phyloP scores from a whole-genome alignment of 2,329 filamentous ascomycete species.

The Trichoderma atroviride region DNA sequence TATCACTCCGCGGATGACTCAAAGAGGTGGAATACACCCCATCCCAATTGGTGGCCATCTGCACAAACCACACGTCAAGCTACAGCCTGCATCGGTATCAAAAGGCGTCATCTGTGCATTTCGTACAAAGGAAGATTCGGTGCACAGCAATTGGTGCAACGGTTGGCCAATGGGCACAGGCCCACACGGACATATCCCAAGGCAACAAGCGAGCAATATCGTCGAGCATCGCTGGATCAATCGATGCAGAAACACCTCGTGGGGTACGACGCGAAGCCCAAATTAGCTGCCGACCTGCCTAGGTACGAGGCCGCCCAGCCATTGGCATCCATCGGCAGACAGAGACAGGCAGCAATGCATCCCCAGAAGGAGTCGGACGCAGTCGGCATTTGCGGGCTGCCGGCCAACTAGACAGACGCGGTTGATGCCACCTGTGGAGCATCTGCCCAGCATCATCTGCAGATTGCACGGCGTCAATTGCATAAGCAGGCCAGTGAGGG shows the following conservation, averaged over 20 bases:
- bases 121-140: neutral
- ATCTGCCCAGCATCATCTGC: constrained; percentile 10
- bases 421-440: constrained; percentile 24
- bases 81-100: neutral
- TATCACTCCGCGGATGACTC: neutral
- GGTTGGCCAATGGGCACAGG: neutral
- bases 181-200: neutral
- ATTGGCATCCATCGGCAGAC: constrained; percentile 7
- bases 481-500: constrained; percentile 21
- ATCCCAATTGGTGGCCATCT: neutral
- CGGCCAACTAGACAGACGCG: constrained; percentile 14
- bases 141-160: neutral
- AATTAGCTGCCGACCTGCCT: neutral
- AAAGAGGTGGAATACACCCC: neutral
- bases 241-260: constrained; percentile 11
- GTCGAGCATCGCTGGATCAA: neutral
- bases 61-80: neutral
- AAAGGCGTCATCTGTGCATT: constrained; percentile 1
- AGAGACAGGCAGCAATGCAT: constrained; percentile 27
- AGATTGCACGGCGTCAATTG: constrained; percentile 17
- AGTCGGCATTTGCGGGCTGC: constrained; percentile 17
- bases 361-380: neutral
- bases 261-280: constrained; percentile 1
- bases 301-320: neutral
- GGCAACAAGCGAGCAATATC: neutral